Conservation (phyloP, 225 moss, liverwort and hornwort species). For the Polytrichum formosum region DNA sequence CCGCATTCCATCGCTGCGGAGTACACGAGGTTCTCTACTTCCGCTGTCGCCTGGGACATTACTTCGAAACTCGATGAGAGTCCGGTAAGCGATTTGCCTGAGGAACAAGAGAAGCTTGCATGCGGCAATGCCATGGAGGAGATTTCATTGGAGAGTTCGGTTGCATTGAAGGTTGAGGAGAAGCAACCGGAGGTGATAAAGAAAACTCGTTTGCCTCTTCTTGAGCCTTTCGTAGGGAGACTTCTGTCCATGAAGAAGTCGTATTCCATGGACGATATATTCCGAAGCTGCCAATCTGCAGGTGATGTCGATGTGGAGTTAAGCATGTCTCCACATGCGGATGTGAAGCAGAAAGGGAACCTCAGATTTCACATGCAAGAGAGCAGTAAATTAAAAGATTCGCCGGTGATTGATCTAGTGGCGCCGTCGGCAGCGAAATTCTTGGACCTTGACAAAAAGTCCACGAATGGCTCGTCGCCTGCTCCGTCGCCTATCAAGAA, state of each 20-base stretch:
- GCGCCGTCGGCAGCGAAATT: conserved; percentile 75
- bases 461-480: conserved; percentile 24
- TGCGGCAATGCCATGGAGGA: too few species aligned
- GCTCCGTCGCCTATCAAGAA: conserved; percentile 47
- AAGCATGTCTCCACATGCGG: too few species aligned
- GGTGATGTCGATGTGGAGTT: too few species aligned
- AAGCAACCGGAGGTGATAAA: background rate
- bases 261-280: conserved; percentile 2
- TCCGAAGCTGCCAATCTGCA: too few species aligned
- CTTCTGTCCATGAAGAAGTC: conserved; percentile 10
- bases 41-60: conserved; percentile 34
- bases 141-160: background rate
- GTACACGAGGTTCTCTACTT: conserved; percentile 21
- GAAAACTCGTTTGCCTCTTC: conserved; percentile 11
- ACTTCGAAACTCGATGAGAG: conserved; percentile 8
- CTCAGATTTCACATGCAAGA: too few species aligned
- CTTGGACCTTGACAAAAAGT: conserved; percentile 45
- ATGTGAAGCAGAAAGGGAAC: too few species aligned
- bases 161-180: conserved; percentile 1
- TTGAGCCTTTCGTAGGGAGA: conserved; percentile 18
- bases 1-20: conserved; percentile 10
- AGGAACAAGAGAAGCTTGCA: background rate
- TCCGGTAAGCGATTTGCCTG: background rate
- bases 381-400: background rate
- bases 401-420: conserved; percentile 52